These are phyloP conservation scores for Trypanosoma vivax DNA, from an alignment of 208 protist genomes.

Conservation along the genomic window DNA sequence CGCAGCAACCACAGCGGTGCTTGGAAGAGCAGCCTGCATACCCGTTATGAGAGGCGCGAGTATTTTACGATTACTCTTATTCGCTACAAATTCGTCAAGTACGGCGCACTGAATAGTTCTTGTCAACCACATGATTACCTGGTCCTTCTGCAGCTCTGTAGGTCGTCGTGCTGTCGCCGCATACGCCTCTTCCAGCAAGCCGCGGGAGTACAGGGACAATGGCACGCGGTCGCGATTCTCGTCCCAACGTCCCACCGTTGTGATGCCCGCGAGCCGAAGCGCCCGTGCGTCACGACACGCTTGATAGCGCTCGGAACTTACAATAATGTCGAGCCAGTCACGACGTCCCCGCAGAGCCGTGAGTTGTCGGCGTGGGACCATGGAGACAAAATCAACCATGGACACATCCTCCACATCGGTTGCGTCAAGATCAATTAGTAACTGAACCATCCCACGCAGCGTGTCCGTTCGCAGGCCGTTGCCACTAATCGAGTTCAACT, in stretches of 20 bases:
- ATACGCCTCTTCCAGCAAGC: slow-evolving; percentile 56
- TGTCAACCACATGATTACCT: slow-evolving; percentile 76
- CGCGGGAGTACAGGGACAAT: slow-evolving; percentile 58
- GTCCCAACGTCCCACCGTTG: slow-evolving; percentile 63
- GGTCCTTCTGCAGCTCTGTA: slow-evolving; percentile 35
- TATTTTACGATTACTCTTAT: slow-evolving; percentile 18
- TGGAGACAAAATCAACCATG: slow-evolving; percentile 61
- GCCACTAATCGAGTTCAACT: not conserved
- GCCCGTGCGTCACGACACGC: slow-evolving; percentile 53
- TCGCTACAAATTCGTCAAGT: slow-evolving; percentile 60
- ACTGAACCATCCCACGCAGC: slow-evolving; percentile 46
- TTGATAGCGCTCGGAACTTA: slow-evolving; percentile 56
- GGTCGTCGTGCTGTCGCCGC: slow-evolving; percentile 18
- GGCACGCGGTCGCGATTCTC: slow-evolving; percentile 59
- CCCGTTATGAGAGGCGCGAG: slow-evolving; percentile 20
- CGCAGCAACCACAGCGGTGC: slow-evolving; percentile 9
- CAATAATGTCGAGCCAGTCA: slow-evolving; percentile 48
- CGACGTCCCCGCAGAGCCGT: slow-evolving; percentile 38
- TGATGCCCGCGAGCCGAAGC: slow-evolving; percentile 57
- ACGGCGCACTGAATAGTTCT: slow-evolving; percentile 70
- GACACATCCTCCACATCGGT: slow-evolving; percentile 50
- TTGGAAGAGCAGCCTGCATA: slow-evolving; percentile 10
- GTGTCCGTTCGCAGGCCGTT: slow-evolving; percentile 20
- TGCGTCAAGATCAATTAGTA: slow-evolving; percentile 56
- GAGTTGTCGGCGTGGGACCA: slow-evolving; percentile 56